Evolutionary conservation across 2,329 filamentous ascomycete genomes (phyloP).

Genomic region (Hypoxylon sp.): DNA sequence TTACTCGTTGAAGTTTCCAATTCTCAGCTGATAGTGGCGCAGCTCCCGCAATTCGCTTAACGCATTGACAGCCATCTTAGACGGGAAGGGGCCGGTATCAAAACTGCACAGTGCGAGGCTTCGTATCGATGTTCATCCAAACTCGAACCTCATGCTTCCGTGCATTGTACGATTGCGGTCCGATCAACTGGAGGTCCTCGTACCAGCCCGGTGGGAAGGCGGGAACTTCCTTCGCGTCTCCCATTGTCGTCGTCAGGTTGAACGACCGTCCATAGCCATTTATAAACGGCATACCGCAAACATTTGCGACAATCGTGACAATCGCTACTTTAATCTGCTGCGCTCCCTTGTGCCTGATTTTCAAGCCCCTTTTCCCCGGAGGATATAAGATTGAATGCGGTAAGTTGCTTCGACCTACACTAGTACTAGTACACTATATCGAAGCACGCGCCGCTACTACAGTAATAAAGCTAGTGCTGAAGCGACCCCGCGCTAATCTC

Average conservation of each 20-base stretch:
- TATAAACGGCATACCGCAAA: slow-evolving; percentile 2
- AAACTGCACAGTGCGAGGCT: slow-evolving; percentile 19
- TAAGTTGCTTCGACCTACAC: background rate
- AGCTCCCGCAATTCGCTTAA: slow-evolving; percentile 8
- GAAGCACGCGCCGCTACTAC: background rate
- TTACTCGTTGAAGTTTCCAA: background rate
- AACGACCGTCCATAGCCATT: background rate
- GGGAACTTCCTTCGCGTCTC: slow-evolving; percentile 9
- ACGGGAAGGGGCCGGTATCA: background rate
- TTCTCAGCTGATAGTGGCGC: slow-evolving; percentile 21
- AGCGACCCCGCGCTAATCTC: slow-evolving; percentile 22
- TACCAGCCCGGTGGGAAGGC: slow-evolving; percentile 37
- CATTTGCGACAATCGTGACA: slow-evolving; percentile 7
- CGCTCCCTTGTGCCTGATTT: background rate
- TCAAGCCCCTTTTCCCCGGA: background rate
- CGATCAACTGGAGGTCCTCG: slow-evolving; percentile 20
- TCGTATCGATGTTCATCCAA: slow-evolving; percentile 4
- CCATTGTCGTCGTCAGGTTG: background rate
- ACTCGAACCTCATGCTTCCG: slow-evolving; percentile 4
- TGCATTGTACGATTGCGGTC: slow-evolving; percentile 15
- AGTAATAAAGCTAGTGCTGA: slow-evolving; percentile 13
- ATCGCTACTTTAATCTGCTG: background rate
- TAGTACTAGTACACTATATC: background rate
- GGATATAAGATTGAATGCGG: background rate
- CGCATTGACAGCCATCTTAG: background rate